Evolutionary conservation across 345 rosid genomes (phyloP), one percentile per base, ranked within the genome.

Genomic region (Odontarrhena argentea): DNA sequence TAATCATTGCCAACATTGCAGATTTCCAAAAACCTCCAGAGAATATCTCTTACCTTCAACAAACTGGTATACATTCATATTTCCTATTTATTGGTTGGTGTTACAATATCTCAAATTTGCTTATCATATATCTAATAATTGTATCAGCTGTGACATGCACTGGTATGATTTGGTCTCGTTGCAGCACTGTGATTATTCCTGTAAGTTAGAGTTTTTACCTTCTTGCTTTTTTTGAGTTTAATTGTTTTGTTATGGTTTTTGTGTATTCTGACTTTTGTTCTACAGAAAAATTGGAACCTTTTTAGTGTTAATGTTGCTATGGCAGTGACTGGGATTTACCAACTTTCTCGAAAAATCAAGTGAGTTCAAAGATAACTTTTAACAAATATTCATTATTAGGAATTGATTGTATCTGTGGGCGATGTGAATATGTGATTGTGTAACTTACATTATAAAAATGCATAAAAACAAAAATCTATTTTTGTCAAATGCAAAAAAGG

Each of bases 211-310:
- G 37, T 24, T 18, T 34, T 44, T 18, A 2, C 7, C n/a, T 15
- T 8, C 3, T 42, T 8, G 2, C 9, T 26, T 14, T 48, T 35
- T 43, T 35, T 43, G 35, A 9, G 44, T 46, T 56, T 34, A 18
- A 18, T 2, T 12, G 24, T 35, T 57, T 48, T 67, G 5, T 40
- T 6, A 34, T 51, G 40, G 26, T 45, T 14, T 46, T 42, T 48
- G 11, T 51, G 53, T 15, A 42, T 67, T 60, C 2, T 56, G 34
- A 62, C 14, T 42, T 74, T 51, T 49, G 24, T 52, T 70, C 65
- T 77, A 66, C 85, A 86, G 94, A 87, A 89, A 78, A 89, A 92
- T 77, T 92, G 97, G 97, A 92, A 89, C 72, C 81, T 92, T 24
- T 87, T 89, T 58, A 82, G 93, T 43, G 96, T 88, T 60, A 93